Conservation (phyloP, 2,329 filamentous ascomycete species). For the Hymenoscyphus scutula region DNA sequence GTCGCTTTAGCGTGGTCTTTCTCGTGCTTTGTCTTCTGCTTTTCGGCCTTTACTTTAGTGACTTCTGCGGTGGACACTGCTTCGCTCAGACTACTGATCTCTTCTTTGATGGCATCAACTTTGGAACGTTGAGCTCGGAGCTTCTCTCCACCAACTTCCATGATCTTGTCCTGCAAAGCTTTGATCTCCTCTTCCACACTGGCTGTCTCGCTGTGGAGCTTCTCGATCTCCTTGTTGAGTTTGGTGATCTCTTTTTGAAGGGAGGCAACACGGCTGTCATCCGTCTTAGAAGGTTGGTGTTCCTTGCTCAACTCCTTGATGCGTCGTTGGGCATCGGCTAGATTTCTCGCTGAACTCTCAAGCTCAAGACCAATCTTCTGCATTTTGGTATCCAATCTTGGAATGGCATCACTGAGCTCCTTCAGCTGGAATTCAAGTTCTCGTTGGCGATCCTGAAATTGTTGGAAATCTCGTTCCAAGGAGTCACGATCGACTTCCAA, state of each 20-base stretch:
- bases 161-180: constrained; percentile 90
- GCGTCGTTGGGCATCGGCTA: constrained; percentile 78
- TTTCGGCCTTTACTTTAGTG: constrained; percentile 87
- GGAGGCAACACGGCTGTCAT: constrained; percentile 69
- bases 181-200: constrained; percentile 93
- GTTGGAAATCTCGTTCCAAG: constrained; percentile 77
- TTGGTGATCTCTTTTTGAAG: constrained; percentile 76
- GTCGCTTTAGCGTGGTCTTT: constrained; percentile 77
- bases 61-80: constrained; percentile 84
- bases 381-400: constrained; percentile 81
- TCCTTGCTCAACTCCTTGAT: constrained; percentile 81
- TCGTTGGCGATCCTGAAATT: constrained; percentile 80
- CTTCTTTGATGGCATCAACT: constrained; percentile 84
- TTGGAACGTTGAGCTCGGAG: constrained; percentile 86
- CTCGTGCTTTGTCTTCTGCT: constrained; percentile 82
- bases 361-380: constrained; percentile 89
- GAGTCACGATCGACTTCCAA: constrained; percentile 84
- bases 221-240: constrained; percentile 74
- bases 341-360: constrained; percentile 80
- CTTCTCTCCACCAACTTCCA: constrained; percentile 95
- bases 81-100: constrained; percentile 77
- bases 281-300: constrained; percentile 75
- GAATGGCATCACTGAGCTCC: constrained; percentile 73
- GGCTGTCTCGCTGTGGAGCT: constrained; percentile 78
- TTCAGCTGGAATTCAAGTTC: constrained; percentile 73